These are phyloP conservation scores for Cyclocybe aegerita DNA, from an alignment of 768 basidiomycete genomes.

Conservation along the genomic window DNA sequence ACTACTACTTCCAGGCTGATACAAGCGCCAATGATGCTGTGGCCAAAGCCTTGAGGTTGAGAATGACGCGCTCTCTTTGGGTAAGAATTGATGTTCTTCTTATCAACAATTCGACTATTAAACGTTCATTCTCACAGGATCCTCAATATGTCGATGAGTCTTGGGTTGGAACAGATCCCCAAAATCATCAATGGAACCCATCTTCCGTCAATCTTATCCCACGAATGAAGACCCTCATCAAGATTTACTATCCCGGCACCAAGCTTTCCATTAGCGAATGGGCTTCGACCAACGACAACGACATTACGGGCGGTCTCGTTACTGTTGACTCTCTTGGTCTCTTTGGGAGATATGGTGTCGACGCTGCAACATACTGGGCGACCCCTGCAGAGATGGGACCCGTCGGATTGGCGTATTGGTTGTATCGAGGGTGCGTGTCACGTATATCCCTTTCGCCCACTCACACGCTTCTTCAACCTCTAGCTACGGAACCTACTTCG, in stretches of 20 bases:
- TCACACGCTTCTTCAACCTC: not conserved
- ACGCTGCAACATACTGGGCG: constrained; percentile 54
- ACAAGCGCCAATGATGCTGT: constrained; percentile 52
- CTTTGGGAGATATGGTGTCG: constrained; percentile 48
- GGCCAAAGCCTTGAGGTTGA: constrained; percentile 48
- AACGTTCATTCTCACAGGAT: constrained; percentile 27
- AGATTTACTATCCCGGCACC: constrained; percentile 51
- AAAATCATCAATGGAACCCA: constrained; percentile 49
- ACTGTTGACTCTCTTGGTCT: constrained; percentile 53
- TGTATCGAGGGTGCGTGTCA: constrained; percentile 45
- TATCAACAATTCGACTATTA: not conserved
- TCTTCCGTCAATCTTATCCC: constrained; percentile 45
- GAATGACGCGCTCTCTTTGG: constrained; percentile 53
- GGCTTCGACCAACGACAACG: constrained; percentile 46
- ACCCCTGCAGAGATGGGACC: constrained; percentile 46
- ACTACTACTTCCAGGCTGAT: constrained; percentile 54
- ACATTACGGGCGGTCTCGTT: constrained; percentile 53
- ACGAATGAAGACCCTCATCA: constrained; percentile 48
- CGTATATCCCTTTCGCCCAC: too few species aligned
- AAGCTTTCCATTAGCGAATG: constrained; percentile 56
- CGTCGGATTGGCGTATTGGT: constrained; percentile 55
- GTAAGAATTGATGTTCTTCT: constrained; percentile 20
- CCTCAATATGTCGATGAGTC: constrained; percentile 53
- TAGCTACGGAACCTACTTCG: constrained; percentile 48
- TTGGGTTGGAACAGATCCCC: constrained; percentile 42